Conservation (phyloP, 345 rosid species). For the Laguncularia racemosa region DNA sequence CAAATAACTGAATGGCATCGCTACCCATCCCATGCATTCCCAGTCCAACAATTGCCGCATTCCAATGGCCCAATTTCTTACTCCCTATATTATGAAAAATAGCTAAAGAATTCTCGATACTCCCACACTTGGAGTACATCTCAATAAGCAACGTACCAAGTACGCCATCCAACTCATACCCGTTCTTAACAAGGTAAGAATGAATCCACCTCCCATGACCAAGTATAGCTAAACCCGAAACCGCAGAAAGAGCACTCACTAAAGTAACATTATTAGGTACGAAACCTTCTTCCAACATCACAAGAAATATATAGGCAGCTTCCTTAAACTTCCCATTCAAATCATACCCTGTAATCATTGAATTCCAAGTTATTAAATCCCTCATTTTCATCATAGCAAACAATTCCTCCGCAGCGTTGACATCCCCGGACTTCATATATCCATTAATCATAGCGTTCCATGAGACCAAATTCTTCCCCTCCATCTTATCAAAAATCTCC, state of each 20-base stretch:
- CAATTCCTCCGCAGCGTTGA: conserved; percentile 19
- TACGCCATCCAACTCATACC: conserved; percentile 32
- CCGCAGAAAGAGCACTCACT: conserved; percentile 41
- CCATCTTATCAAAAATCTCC: conserved; percentile 35
- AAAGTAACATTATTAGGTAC: conserved; percentile 43
- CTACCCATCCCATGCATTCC: conserved; percentile 58
- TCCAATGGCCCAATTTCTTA: conserved; percentile 66
- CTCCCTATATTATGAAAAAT: conserved; percentile 25
- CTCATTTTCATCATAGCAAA: conserved; percentile 25
- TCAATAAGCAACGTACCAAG: conserved; percentile 49
- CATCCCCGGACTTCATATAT: conserved; percentile 29
- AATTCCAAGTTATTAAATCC: conserved; percentile 41
- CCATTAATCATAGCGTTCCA: conserved; percentile 45
- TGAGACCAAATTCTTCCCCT: conserved; percentile 22
- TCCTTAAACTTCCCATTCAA: conserved; percentile 24
- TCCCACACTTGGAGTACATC: conserved; percentile 70
- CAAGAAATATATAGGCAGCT: conserved; percentile 27
- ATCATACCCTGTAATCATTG: conserved; percentile 41
- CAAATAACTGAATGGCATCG: conserved; percentile 36
- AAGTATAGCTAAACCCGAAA: conserved; percentile 46
- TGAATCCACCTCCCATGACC: conserved; percentile 48
- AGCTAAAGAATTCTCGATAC: conserved; percentile 37
- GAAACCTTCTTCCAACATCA: conserved; percentile 24
- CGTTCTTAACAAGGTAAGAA: conserved; percentile 42
- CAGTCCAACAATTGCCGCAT: conserved; percentile 57